Base-by-base conservation (phyloP, 2,329 filamentous ascomycete species). In the Botryosphaeria dothidea region DNA sequence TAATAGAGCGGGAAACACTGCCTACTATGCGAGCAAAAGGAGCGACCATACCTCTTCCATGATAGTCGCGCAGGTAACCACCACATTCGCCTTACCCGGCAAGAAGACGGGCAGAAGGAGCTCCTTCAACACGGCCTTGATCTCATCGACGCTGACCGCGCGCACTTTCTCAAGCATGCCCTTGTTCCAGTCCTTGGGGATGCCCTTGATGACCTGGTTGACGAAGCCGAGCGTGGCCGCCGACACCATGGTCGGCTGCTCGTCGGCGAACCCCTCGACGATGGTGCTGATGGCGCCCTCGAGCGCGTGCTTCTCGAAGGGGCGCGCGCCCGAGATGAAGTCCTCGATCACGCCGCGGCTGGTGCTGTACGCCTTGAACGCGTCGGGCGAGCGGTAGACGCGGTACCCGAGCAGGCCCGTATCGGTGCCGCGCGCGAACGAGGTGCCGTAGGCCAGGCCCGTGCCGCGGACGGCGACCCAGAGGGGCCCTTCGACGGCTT, bases 381-480 rank as follows among this genome's bases (percentile, higher is more conserved):
- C 90, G 69, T 97, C 92, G 0, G 95, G 94, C 0, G 92, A 96
- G 27, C 94, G 90, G 81, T 96, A 97, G 46, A 98, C 90, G 63
- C 88, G 88, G 80, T 96, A 96, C 67, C 92, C 89, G 60, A 97
- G 81, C 57, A 91, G 87, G 2, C 94, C 95, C 1, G 88, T 88
- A 72, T 95, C 92, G 29, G 92, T 81, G 72, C 92, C 90, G 51
- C 91, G 89, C 49, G 85, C 85, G 73, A 98, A 96, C 71, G 86
- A 88, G 0, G 91, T 90, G 62, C 93, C 93, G 74, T 99, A 99
- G 0, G 95, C 95, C 61, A 98, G 88, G 49, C 95, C 95, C 48
- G 92, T 95, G 64, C 95, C 95, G 52, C 95, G 92, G 56, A 98
- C 91, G 0, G 92, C 92, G 68, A 90, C 90, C 94, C 95, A 98